Percentiles rank a stretch among this genome's conserved stretches.
These are phyloP conservation scores for Taphrina deformans DNA, from an alignment of 1,139 yeast species.

Conservation along the genomic window DNA sequence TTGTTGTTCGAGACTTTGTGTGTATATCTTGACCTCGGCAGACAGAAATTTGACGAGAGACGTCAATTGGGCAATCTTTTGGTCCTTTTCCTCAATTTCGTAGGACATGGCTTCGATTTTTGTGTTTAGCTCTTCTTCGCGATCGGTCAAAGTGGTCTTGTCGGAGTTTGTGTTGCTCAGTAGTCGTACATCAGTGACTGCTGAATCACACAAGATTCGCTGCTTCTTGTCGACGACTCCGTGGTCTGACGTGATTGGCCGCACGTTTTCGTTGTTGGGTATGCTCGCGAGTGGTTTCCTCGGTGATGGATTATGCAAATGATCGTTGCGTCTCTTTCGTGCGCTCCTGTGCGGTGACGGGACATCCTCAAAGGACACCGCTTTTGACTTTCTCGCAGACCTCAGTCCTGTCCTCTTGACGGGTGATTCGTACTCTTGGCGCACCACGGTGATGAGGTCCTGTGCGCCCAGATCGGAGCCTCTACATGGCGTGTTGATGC, in stretches of 20 bases:
- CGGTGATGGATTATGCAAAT: not conserved
- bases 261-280: conserved; percentile 9
- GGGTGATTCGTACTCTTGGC: not conserved
- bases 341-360: not conserved
- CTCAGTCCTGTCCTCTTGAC: conserved; percentile 8
- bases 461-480: conserved; percentile 14
- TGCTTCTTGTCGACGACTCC: not conserved
- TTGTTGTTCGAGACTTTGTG: conserved; percentile 21
- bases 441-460: conserved; percentile 9
- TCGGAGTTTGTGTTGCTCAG: not conserved
- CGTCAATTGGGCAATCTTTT: conserved; percentile 5
- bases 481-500: conserved; percentile 16
- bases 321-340: not conserved
- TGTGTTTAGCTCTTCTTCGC: not conserved
- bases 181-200: not conserved
- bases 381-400: conserved; percentile 1
- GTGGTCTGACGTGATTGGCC: not conserved
- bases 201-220: not conserved
- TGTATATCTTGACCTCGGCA: conserved; percentile 22
- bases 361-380: conserved; percentile 14
- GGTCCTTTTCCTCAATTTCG: conserved; percentile 7
- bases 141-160: not conserved
- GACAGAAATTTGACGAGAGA: conserved; percentile 11
- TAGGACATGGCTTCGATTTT: not conserved
- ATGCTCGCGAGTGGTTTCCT: conserved; percentile 10